Conservation (phyloP, 1,284 basidiomycete genomes). For the Fomitopsis palustris region DNA sequence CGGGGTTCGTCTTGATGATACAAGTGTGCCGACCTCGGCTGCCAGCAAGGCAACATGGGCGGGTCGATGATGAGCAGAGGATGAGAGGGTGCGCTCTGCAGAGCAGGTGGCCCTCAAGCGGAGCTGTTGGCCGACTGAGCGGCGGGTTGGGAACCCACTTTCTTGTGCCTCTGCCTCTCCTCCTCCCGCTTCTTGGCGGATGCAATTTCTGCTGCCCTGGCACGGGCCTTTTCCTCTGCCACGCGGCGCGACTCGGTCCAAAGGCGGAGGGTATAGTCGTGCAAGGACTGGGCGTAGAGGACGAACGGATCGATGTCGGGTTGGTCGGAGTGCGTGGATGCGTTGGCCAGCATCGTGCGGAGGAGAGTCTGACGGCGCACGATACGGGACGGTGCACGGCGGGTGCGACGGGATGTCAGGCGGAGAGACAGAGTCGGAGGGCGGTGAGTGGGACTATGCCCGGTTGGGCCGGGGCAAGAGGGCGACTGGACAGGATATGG, state of each 20-base stretch:
- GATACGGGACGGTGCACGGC: neutral
- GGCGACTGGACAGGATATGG: neutral
- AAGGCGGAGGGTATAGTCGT: slow-evolving; percentile 62
- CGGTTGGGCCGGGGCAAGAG: neutral
- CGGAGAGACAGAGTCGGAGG: neutral
- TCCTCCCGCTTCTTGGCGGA: slow-evolving; percentile 12
- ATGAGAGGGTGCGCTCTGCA: neutral
- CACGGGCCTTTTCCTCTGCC: slow-evolving; percentile 49
- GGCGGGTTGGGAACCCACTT: slow-evolving; percentile 4
- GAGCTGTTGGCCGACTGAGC: slow-evolving; percentile 1
- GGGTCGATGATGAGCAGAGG: neutral
- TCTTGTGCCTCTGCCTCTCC: slow-evolving; percentile 15
- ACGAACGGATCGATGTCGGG: slow-evolving; percentile 32
- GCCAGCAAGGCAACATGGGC: neutral
- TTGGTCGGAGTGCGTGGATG: slow-evolving; percentile 5
- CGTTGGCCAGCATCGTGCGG: slow-evolving; percentile 19
- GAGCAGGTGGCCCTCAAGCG: slow-evolving; percentile 1
- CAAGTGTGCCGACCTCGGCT: neutral
- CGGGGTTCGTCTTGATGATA: neutral
- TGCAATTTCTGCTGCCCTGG: slow-evolving; percentile 17
- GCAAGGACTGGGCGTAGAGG: slow-evolving; percentile 58
- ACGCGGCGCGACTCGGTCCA: slow-evolving; percentile 64
- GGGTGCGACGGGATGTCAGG: neutral
- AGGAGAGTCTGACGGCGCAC: neutral
- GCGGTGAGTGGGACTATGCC: neutral